Percentiles rank a stretch among this genome's conserved stretches.
Evolutionary conservation across 371 early-diverging fungal species (phyloP).

Genomic region (Phascolomyces articulosus): DNA sequence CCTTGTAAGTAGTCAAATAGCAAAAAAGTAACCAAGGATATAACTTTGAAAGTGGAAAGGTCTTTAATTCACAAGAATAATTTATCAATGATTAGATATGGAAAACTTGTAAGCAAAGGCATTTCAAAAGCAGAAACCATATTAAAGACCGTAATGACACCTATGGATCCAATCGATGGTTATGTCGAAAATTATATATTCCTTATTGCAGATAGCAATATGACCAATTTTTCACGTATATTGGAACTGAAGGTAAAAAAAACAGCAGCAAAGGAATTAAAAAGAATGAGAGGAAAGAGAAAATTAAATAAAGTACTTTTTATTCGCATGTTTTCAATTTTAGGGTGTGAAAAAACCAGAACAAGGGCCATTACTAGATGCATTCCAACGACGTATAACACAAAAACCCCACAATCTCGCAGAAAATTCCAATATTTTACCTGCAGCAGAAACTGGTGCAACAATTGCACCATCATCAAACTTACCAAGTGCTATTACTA

Average conservation of each 20-base stretch:
- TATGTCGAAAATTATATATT: constrained; percentile 88
- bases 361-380: constrained; percentile 55
- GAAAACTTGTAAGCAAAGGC: constrained; percentile 81
- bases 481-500: constrained; percentile 38
- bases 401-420: constrained; percentile 25
- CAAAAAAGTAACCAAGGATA: not conserved
- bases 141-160: constrained; percentile 89
- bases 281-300: not conserved
- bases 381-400: constrained; percentile 48
- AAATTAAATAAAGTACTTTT: no score
- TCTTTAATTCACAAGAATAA: not conserved
- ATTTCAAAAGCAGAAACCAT: constrained; percentile 82
- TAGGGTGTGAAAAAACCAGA: constrained; percentile 61
- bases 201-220: constrained; percentile 74
- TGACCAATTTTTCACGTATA: constrained; percentile 71
- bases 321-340: no score
- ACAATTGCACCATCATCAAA: constrained; percentile 8
- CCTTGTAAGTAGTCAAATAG: constrained; percentile 48
- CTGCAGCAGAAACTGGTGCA: constrained; percentile 10
- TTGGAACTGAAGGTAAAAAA: constrained; percentile 82
- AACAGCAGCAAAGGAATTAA: not conserved
- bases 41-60: not conserved
- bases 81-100: constrained; percentile 52
- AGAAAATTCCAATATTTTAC: constrained; percentile 43
- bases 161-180: constrained; percentile 81